A percentile compares a stretch with the other conserved stretches of the same genome.
These are phyloP conservation scores for Lactarius pseudohatsudake DNA, from an alignment of 768 basidiomycete genomes.

Conservation along the genomic window DNA sequence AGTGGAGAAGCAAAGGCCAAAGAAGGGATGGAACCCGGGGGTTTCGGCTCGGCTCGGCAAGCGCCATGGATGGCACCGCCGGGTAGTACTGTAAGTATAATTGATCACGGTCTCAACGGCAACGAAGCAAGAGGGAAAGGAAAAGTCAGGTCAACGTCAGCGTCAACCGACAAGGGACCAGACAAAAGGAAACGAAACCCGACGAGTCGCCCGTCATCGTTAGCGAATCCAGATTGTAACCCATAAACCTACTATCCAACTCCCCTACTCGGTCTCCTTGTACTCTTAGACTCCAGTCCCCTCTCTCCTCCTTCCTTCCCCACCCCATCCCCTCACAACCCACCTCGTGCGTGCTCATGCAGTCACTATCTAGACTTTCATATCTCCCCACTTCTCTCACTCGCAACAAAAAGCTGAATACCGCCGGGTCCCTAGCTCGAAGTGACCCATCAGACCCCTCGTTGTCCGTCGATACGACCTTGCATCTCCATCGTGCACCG, in stretches of 20 bases:
- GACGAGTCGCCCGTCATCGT: neutral
- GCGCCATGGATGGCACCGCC: neutral
- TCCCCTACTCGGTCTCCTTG: neutral
- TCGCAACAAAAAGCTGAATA: conserved; percentile 23
- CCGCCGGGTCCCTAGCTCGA: conserved; percentile 7
- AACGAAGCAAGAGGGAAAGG: neutral
- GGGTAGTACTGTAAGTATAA: neutral
- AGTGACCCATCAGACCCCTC: conserved; percentile 22
- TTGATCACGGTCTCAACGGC: conserved; percentile 6
- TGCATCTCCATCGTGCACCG: conserved; percentile 25
- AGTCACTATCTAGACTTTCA: conserved; percentile 19
- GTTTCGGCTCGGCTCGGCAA: neutral
- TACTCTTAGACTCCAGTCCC: neutral
- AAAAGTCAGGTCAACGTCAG: neutral
- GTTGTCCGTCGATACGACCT: conserved; percentile 19
- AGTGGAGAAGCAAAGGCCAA: neutral
- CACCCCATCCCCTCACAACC: neutral
- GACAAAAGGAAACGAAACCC: neutral
- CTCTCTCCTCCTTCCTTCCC: neutral
- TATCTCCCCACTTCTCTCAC: neutral
- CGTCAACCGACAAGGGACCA: neutral
- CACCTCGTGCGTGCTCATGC: conserved; percentile 9
- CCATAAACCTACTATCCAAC: conserved; percentile 8
- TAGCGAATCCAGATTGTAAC: neutral
- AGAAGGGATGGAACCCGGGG: neutral